Evolutionary conservation across 2,329 filamentous ascomycete species (phyloP), one percentile per base, ranked within the genome.

Genomic region (Neurospora sp.): DNA sequence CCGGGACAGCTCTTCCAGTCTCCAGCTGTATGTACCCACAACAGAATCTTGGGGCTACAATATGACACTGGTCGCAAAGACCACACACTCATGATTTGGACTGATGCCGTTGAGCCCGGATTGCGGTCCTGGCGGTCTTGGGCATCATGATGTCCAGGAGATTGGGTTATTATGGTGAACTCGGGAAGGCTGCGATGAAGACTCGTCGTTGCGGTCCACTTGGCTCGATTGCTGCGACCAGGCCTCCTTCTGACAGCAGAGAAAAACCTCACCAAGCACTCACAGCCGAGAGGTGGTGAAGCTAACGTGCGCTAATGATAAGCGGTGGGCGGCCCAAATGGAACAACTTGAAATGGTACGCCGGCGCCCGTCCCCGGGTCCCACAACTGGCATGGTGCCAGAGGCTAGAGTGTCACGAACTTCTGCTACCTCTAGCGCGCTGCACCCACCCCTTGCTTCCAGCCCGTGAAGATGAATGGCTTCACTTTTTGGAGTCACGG

Each of bases 391-490:
- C 71, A 68, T 71, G 69, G 68, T 36, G 23, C 52, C 52, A 10
- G 52, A 62, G 7, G 52, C 28, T 62, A 36, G 28, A 52, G 43
- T 19, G 43, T 74, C 74, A 70, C 73, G 67, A 72, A 71, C 72
- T 74, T 69, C 40, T 69, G 72, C 72, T 76, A 23, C 19, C 19
- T 23, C 19, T 23, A 75, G 74, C 72, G 74, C 69, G 74, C 72
- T 75, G 75, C 75, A 74, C 69, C 71, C 72, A 68, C 71, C 72
- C 71, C 72, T 74, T 74, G 74, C 74, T 75, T 73, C 73, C 73
- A 68, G 40, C 67, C 42, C 62, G 38, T 62, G 52, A 62, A 62
- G 15, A 62, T 52, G 43, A 23, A 42, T 42, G 40, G 40, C 42
- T n/a, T 43, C 42, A n/a, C 17, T 8, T 43, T 17, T 43, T n/a